Evolutionary conservation across 768 basidiomycete genomes (phyloP).

Genomic region (Rubroboletus satanas): DNA sequence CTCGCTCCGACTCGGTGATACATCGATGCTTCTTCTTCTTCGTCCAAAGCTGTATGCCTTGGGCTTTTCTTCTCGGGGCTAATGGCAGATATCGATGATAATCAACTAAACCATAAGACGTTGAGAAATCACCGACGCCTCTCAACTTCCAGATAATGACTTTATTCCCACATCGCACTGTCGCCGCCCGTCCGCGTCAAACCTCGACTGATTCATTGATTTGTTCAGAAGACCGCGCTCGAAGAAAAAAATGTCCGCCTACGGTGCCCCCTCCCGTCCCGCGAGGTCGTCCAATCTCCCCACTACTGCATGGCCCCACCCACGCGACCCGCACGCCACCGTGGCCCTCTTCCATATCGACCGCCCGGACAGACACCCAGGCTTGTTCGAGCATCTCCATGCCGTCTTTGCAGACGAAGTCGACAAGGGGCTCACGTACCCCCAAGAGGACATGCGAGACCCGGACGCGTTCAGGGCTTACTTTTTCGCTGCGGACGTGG

Average conservation of each 20-base stretch:
- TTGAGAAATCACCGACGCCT: neutral
- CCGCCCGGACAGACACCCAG: constrained; percentile 29
- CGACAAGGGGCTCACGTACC: constrained; percentile 76
- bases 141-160: neutral
- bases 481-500: constrained; percentile 74
- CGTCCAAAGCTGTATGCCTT: neutral
- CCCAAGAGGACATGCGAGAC: constrained; percentile 64
- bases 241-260: constrained; percentile 56
- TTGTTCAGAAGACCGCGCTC: neutral
- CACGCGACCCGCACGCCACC: constrained; percentile 20
- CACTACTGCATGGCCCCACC: constrained; percentile 45
- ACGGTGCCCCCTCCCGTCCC: constrained; percentile 53
- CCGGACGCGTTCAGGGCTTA: constrained; percentile 63
- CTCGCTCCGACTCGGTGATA: neutral
- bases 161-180: neutral
- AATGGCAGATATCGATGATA: neutral
- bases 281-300: constrained; percentile 33
- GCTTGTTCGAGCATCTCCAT: constrained; percentile 59
- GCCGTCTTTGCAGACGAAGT: constrained; percentile 68
- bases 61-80: neutral
- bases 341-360: constrained; percentile 37
- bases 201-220: neutral
- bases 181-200: neutral
- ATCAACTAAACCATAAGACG: neutral
- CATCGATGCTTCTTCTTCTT: neutral